These are phyloP conservation scores for Huntiella omanensis DNA, from an alignment of 2,329 filamentous ascomycete genomes.

Conservation along the genomic window DNA sequence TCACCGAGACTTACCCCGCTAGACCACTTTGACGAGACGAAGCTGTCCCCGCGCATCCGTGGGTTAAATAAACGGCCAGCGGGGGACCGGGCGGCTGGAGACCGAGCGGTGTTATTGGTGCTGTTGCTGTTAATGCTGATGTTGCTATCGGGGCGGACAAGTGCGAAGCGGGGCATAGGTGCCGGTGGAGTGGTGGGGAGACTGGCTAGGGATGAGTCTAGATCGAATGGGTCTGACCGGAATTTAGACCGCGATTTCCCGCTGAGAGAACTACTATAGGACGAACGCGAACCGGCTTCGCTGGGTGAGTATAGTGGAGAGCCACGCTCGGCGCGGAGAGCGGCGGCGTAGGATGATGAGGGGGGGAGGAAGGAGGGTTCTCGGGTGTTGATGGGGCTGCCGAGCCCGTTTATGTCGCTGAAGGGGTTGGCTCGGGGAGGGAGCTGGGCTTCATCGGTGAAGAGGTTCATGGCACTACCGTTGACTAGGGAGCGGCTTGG, in stretches of 20 bases:
- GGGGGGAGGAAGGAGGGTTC: neutral
- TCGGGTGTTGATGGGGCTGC: conserved; percentile 16
- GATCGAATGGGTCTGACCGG: conserved; percentile 45
- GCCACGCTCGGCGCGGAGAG: conserved; percentile 30
- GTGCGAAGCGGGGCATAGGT: conserved; percentile 12
- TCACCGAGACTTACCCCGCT: conserved; percentile 30
- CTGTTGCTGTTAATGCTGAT: conserved; percentile 15
- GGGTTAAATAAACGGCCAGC: conserved; percentile 15
- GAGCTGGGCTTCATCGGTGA: conserved; percentile 28
- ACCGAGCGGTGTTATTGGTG: conserved; percentile 24
- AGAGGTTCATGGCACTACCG: conserved; percentile 25
- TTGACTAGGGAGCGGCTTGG: conserved; percentile 18
- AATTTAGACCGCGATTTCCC: conserved; percentile 34
- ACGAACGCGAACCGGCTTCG: conserved; percentile 25
- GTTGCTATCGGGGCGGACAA: conserved; percentile 13
- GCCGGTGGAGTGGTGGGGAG: conserved; percentile 14
- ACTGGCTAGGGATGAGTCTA: conserved; percentile 24
- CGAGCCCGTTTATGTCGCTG: conserved; percentile 28
- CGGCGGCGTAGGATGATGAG: conserved; percentile 25
- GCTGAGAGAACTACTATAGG: conserved; percentile 21
- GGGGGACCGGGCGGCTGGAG: conserved; percentile 13
- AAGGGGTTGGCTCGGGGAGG: conserved; percentile 27
- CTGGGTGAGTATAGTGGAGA: conserved; percentile 17
- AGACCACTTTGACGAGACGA: conserved; percentile 22
- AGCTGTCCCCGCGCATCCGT: conserved; percentile 20